Evolutionary conservation across 2,329 filamentous ascomycete genomes (phyloP).

Genomic region (Aureobasidium namibiae): DNA sequence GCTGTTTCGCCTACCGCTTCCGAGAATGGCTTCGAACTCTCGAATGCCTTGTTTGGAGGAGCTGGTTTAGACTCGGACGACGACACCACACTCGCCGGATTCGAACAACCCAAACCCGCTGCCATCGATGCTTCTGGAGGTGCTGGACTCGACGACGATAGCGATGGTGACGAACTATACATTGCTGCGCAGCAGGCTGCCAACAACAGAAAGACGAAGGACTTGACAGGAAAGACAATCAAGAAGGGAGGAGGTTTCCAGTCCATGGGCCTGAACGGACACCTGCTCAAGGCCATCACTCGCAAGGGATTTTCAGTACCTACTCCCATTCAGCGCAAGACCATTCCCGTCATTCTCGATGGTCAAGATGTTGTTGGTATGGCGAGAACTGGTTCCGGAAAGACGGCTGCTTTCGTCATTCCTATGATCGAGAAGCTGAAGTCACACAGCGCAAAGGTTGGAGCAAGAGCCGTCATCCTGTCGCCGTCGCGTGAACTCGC

Average conservation of each 20-base stretch:
- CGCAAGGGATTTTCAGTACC: conserved; percentile 93
- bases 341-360: conserved; percentile 84
- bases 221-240: conserved; percentile 72
- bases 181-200: conserved; percentile 83
- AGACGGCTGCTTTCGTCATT: conserved; percentile 96
- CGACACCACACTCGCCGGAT: conserved; percentile 17
- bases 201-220: conserved; percentile 76
- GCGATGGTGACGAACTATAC: conserved; percentile 61
- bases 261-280: conserved; percentile 78
- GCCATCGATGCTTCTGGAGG: conserved; percentile 29
- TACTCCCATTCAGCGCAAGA: conserved; percentile 94
- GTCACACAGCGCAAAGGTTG: conserved; percentile 76
- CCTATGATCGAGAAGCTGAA: conserved; percentile 95
- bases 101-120: not conserved
- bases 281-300: conserved; percentile 81
- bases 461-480: conserved; percentile 76
- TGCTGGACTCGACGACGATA: conserved; percentile 8
- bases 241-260: conserved; percentile 98
- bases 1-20: conserved; percentile 74
- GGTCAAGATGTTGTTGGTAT: conserved; percentile 96
- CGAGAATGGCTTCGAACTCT: conserved; percentile 87
- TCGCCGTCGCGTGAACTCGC: conserved; percentile 92
- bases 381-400: conserved; percentile 97
- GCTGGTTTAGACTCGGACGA: conserved; percentile 49
- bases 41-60: conserved; percentile 57